Conservation (phyloP, 1,284 basidiomycete species). For the Cutaneotrichosporon dermatis region DNA sequence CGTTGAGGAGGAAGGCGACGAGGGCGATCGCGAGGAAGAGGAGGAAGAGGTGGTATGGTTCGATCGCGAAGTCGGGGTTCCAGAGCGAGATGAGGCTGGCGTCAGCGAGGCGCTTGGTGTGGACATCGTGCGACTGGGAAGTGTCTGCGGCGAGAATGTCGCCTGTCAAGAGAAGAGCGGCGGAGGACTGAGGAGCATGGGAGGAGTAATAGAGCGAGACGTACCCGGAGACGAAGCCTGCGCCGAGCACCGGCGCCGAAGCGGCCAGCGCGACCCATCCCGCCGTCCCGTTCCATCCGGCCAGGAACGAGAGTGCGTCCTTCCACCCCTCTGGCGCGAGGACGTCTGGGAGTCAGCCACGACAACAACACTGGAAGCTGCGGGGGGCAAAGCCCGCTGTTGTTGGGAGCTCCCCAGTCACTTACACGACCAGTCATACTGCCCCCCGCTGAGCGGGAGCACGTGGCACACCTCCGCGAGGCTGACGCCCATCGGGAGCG, state of each 20-base stretch:
- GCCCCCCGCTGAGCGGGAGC: constrained; percentile 31
- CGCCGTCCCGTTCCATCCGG: constrained; percentile 14
- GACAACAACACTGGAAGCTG: too few species aligned
- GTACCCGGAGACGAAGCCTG: constrained; percentile 23
- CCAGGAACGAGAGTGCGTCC: not conserved
- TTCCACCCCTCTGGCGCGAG: constrained; percentile 12
- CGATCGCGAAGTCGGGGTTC: not conserved
- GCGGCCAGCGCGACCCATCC: constrained; percentile 48
- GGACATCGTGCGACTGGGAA: too few species aligned
- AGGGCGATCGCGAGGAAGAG: constrained; percentile 7
- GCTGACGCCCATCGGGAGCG: constrained; percentile 25
- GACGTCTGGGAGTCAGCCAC: constrained; percentile 1
- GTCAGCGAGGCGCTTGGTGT: constrained; percentile 1
- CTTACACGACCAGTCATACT: constrained; percentile 37
- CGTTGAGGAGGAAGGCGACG: constrained; percentile 9
- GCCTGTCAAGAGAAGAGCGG: too few species aligned
- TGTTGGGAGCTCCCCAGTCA: not conserved
- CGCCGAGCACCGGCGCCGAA: constrained; percentile 21
- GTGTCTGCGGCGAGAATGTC: too few species aligned
- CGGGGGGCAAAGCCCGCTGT: too few species aligned
- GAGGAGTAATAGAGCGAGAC: constrained; percentile 6
- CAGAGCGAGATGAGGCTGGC: constrained; percentile 37
- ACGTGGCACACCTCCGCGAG: constrained; percentile 17
- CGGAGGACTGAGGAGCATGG: too few species aligned
- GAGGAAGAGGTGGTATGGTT: constrained; percentile 8